Base-by-base conservation (phyloP, 164 flowering plant genomes). In the Vitis vinifera region DNA sequence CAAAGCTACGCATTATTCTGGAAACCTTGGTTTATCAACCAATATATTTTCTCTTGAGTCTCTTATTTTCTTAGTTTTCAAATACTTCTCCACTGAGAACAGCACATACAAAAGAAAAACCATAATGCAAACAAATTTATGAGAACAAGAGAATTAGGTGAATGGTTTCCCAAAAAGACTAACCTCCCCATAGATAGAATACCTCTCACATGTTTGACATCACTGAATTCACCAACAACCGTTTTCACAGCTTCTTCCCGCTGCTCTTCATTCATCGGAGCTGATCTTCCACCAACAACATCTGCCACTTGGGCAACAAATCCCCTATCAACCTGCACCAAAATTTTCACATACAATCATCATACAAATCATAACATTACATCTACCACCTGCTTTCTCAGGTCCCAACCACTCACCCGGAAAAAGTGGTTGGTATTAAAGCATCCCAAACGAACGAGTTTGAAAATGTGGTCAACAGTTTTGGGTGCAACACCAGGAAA, bases 261-360 rank as follows among this genome's bases (percentile, higher is more conserved):
- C 73, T 95, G 99, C 71, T 84, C 92, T 55, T 81, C 89, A 84
- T 90, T 95, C 92, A 92, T 82, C 48, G 98, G 98, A 71, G 97
- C 98, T 29, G 80, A 79, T 82, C 98, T 83, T 48, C 99, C 98
- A 58, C 84, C 81, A 15, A 69, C 84, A 68, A 93, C 99, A 87
- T 90, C 97, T 10, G 97, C 98, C 65, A 94, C 97, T 86, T 94
- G 98, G 44, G 97, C 97, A 65, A 94, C 98, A 82, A 94, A 94
- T 0, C 93, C 97, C 73, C 82, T 88, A 65, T 92, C 98, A 58
- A 92, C 93, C 98, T 94, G 78, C 69, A 70, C 49, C 65, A 23
- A 59, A 6, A 59, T 63, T 61, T 51, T 59, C 10, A 53, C 31
- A 60, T 2, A 23, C 10, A 27, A 29, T 61, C 51, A 49, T 58